A percentile compares a stretch with the other conserved stretches of the same genome.
These are phyloP conservation scores for Globisporangium mamillatum DNA, from an alignment of 352 stramenopile genomes.

Conservation along the genomic window DNA sequence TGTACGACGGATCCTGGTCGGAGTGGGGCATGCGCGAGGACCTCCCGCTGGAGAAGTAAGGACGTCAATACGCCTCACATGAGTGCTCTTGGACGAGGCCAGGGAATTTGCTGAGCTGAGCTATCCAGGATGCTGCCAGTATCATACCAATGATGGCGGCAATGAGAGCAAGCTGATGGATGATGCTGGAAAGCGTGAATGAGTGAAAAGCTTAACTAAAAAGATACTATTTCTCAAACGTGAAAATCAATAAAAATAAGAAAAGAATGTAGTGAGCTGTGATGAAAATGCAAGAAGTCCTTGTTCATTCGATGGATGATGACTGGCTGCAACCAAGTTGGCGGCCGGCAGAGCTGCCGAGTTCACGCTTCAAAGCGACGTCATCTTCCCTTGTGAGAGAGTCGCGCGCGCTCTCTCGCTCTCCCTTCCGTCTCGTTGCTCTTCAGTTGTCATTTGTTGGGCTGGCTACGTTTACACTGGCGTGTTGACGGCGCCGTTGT, in stretches of 20 bases:
- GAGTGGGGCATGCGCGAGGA: slow-evolving; percentile 77
- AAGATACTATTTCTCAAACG: not conserved
- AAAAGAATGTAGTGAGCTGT: not conserved
- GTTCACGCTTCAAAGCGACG: not conserved
- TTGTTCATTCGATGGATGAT: not conserved
- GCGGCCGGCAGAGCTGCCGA: not conserved
- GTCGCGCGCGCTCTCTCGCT: not conserved
- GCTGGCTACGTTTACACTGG: slow-evolving; percentile 8
- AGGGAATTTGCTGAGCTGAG: not conserved
- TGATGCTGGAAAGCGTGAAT: not conserved
- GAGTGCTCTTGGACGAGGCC: not conserved
- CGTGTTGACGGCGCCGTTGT: slow-evolving; percentile 18
- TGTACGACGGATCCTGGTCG: slow-evolving; percentile 91
- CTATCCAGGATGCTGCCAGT: not conserved
- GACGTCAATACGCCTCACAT: not conserved
- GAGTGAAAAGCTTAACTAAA: not conserved
- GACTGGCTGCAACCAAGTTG: not conserved
- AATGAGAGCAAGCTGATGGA: not conserved
- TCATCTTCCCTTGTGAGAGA: not conserved
- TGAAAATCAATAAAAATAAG: slow-evolving; percentile 9
- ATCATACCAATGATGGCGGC: not conserved
- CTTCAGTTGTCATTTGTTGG: not conserved
- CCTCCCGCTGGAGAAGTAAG: slow-evolving; percentile 44
- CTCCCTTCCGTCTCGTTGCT: not conserved
- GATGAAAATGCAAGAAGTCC: slow-evolving; percentile 1